Conservation (phyloP, 2,329 filamentous ascomycete species). For the Coniella lustricola region DNA sequence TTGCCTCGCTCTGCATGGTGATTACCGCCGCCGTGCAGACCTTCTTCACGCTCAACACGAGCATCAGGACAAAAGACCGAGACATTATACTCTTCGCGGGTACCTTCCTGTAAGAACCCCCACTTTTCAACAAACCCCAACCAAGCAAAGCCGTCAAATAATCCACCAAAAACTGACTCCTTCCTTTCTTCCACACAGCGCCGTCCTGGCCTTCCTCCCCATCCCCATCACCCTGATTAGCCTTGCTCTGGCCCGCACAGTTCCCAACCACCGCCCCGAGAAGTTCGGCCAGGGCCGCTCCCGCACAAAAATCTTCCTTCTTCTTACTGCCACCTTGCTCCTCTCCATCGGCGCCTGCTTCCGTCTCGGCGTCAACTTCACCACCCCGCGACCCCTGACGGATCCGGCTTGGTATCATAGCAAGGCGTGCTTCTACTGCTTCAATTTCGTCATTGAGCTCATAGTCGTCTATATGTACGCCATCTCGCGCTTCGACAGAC, state of each 20-base stretch:
- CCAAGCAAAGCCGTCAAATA: no score
- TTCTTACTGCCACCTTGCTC: conserved; percentile 51
- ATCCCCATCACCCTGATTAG: conserved; percentile 37
- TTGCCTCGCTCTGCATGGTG: conserved; percentile 55
- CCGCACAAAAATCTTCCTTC: conserved; percentile 57
- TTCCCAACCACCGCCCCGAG: conserved; percentile 31
- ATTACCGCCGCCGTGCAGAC: conserved; percentile 57
- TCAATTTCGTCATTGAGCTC: conserved; percentile 71
- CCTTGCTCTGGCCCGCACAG: no score
- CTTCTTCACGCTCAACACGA: conserved; percentile 56
- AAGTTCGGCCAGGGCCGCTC: conserved; percentile 62
- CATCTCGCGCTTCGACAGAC: conserved; percentile 61
- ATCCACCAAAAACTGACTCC: background rate
- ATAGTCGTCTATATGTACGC: conserved; percentile 62
- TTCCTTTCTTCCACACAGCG: conserved; percentile 17
- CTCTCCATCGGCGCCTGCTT: conserved; percentile 65
- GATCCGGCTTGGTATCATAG: conserved; percentile 63
- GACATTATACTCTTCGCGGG: conserved; percentile 56
- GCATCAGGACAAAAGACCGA: conserved; percentile 45
- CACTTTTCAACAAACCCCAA: no score
- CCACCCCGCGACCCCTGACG: conserved; percentile 34
- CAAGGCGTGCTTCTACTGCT: conserved; percentile 70
- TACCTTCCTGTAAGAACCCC: conserved; percentile 55
- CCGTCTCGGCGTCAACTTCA: conserved; percentile 53
- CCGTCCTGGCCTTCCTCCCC: conserved; percentile 60